Conservation (phyloP, 2,329 filamentous ascomycete genomes). For the Xylariaceae sp. region DNA sequence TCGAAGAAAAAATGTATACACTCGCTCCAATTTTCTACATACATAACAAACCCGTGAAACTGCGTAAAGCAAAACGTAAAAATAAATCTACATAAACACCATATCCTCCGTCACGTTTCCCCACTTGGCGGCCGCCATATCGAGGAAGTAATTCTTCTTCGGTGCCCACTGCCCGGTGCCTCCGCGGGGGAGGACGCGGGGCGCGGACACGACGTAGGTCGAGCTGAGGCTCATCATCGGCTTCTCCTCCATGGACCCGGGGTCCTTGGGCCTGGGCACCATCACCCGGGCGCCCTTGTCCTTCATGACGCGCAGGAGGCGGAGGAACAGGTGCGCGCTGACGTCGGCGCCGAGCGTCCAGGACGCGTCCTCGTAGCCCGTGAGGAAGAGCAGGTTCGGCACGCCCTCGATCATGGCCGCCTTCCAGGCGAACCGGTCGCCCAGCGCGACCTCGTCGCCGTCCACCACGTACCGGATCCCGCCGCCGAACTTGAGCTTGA, state of each 20-base stretch:
- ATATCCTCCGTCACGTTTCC: constrained; percentile 20
- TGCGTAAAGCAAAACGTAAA: too few relatives aligned
- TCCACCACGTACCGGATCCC: constrained; percentile 50
- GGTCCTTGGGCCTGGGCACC: constrained; percentile 13
- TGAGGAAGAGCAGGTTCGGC: constrained; percentile 56
- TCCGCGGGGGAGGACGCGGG: constrained; percentile 35
- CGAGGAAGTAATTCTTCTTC: constrained; percentile 20
- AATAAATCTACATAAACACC: constrained; percentile 8
- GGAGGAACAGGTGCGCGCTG: constrained; percentile 41
- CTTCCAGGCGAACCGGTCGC: constrained; percentile 56
- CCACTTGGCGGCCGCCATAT: constrained; percentile 20
- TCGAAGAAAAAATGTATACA: too few relatives aligned
- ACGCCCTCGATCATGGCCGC: constrained; percentile 60
- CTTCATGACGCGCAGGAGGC: constrained; percentile 46
- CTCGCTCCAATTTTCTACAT: too few relatives aligned
- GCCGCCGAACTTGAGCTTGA: constrained; percentile 54
- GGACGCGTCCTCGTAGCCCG: constrained; percentile 60
- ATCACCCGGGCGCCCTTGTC: constrained; percentile 14
- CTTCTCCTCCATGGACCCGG: constrained; percentile 9
- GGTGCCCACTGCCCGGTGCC: constrained; percentile 22
- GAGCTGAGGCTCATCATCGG: constrained; percentile 32
- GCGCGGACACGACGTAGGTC: constrained; percentile 35
- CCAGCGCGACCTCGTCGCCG: constrained; percentile 41
- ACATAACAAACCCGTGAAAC: too few relatives aligned
- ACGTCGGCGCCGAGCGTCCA: constrained; percentile 64